Conservation (phyloP, 495 filamentous ascomycete genomes). For the Sordaria brevicollis region DNA sequence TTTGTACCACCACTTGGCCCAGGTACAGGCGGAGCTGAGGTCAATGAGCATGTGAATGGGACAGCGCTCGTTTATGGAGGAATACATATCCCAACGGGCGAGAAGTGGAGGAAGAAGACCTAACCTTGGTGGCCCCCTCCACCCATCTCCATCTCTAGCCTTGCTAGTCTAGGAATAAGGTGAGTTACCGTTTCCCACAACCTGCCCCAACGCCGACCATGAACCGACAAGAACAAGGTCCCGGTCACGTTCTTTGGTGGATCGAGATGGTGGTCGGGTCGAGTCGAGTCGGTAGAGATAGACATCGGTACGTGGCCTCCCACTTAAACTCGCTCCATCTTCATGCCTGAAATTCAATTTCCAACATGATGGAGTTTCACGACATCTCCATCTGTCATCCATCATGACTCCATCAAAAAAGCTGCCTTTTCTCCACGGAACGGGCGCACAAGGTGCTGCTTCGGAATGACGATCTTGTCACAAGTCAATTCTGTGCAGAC, state of each 20-base stretch:
- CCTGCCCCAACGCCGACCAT: neutral
- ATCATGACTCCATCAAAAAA: no score
- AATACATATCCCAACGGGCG: neutral
- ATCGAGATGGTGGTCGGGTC: neutral
- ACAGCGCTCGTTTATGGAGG: neutral
- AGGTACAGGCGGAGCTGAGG: neutral
- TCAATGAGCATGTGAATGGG: neutral
- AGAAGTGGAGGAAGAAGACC: neutral
- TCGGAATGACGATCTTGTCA: no score
- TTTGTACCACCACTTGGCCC: neutral
- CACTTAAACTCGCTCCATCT: no score
- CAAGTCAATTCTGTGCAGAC: no score
- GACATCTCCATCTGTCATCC: no score
- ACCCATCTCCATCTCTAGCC: neutral
- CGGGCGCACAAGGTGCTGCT: no score
- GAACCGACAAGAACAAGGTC: neutral
- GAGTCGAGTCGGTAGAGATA: no score
- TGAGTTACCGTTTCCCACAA: neutral
- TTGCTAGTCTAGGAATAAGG: neutral
- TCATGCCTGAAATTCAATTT: no score
- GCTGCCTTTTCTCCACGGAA: no score
- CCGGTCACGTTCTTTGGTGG: neutral
- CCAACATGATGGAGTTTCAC: no score
- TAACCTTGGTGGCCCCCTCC: neutral
- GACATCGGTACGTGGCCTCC: no score